Evolutionary conservation across 306 rosid genomes (phyloP).

Genomic region (Gastrolobium bilobum): DNA sequence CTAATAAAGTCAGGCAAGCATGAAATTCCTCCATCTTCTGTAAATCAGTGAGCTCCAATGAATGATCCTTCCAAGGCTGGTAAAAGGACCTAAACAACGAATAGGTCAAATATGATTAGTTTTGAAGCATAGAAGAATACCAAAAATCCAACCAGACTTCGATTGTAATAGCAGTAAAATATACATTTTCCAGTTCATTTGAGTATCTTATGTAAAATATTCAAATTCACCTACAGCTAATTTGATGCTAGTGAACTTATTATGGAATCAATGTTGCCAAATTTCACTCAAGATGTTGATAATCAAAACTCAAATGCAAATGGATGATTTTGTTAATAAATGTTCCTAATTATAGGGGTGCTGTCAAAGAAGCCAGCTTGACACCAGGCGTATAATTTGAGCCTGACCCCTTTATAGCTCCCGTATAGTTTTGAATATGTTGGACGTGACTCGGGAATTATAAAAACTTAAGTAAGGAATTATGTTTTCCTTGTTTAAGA

Average conservation of each 20-base stretch:
- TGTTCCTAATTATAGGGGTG: not conserved
- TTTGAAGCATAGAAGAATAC: conserved; percentile 8
- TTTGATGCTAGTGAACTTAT: not conserved
- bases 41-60: conserved; percentile 54
- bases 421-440: not conserved
- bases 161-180: not conserved
- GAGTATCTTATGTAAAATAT: conserved; percentile 1
- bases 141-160: not conserved
- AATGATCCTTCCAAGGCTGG: conserved; percentile 72
- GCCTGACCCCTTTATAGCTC: not conserved
- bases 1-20: conserved; percentile 70
- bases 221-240: not conserved
- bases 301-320: not conserved
- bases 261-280: not conserved
- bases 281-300: not conserved
- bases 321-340: not conserved
- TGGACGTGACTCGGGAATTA: conserved; percentile 4
- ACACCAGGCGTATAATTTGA: not conserved
- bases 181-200: conserved; percentile 7
- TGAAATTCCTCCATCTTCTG: conserved; percentile 81
- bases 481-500: conserved; percentile 11
- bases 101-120: conserved; percentile 32
- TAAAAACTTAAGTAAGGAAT: conserved; percentile 16
- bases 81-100: conserved; percentile 70
- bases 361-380: not conserved